Base-by-base conservation (phyloP, 805 yeast genomes). In the Wickerhamomyces mucosus region DNA sequence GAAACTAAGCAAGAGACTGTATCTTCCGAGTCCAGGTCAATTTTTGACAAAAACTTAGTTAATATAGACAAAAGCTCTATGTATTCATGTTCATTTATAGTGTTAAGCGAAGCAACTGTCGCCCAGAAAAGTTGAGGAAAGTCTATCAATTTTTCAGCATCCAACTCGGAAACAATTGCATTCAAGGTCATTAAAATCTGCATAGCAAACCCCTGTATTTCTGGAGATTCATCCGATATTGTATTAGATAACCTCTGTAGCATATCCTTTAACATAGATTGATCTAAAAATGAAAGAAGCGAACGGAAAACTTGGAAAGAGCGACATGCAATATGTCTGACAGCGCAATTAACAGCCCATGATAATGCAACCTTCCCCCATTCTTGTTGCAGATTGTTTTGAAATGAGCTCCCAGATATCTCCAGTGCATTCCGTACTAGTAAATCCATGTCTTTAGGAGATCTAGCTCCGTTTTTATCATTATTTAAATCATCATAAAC, bases 281-380 rank as follows among this genome's bases (percentile, higher is more conserved):
- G 88, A 49, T 92, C 96, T 38, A 89, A 59, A 43, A 78, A 75
- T 7, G 83, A 71, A n/a, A 86, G 59, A 35, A 92, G 55, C 4
- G 94, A 81, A 27, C 99, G 65, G 59, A 88, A 92, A 0, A 88
- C 68, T 51, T 92, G 98, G 56, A 94, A 89, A 0, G 97, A 88
- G 17, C 98, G 69, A 43, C 98, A 92, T 0, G 99, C 98, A 43
- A 92, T 72, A 51, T 94, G 99, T 48, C 96, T 69, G 2, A 89
- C 97, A 3, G 96, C 94, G 59, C 97, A 92, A 2, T 95, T 78
- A 0, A 98, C 92, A 0, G 98, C 96, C 98, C 98, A 92, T 18
- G 69, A 66, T 21, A 94, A 62, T 0, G 97, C 79, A 4, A 72
- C 74, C 21, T 78, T 61, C 31, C 94, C 78, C 98, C 98, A 92